Percentiles rank a stretch among this genome's conserved stretches.
These are phyloP conservation scores for Sporothrix euskadiensis DNA, from an alignment of 2,329 filamentous ascomycete genomes.

Conservation along the genomic window DNA sequence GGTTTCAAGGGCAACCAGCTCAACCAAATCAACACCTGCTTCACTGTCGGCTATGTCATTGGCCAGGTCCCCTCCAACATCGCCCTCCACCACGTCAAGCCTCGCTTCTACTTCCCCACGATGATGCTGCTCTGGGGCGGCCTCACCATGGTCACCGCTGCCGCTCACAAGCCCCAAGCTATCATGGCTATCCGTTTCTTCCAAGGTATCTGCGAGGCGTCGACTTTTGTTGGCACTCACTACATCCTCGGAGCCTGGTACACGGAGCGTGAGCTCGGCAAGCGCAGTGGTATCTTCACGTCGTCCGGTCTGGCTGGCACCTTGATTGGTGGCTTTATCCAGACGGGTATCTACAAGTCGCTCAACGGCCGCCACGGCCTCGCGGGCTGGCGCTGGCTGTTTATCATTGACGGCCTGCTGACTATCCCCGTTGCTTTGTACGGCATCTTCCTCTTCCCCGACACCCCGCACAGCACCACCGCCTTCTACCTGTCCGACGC, in stretches of 20 bases:
- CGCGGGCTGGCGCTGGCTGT: constrained; percentile 58
- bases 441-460: constrained; percentile 56
- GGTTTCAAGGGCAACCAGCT: constrained; percentile 51
- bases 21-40: constrained; percentile 56
- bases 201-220: constrained; percentile 56
- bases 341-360: constrained; percentile 52
- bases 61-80: constrained; percentile 64
- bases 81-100: constrained; percentile 62
- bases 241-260: constrained; percentile 65
- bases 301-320: constrained; percentile 60
- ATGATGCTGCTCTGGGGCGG: constrained; percentile 66
- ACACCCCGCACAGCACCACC: constrained; percentile 52
- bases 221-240: constrained; percentile 59
- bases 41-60: constrained; percentile 50
- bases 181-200: constrained; percentile 63
- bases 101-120: constrained; percentile 62
- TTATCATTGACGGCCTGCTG: constrained; percentile 56
- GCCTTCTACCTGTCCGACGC: constrained; percentile 50
- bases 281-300: constrained; percentile 62
- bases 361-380: constrained; percentile 51
- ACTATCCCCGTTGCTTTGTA: constrained; percentile 58
- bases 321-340: constrained; percentile 64
- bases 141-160: constrained; percentile 63
- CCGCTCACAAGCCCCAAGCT: constrained; percentile 50
- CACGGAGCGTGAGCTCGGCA: constrained; percentile 60